A percentile compares a stretch with the other conserved stretches of the same genome.
phyloP scores from a whole-genome alignment of 225 moss, liverwort and hornwort genomes.

The Polytrichum formosum region DNA sequence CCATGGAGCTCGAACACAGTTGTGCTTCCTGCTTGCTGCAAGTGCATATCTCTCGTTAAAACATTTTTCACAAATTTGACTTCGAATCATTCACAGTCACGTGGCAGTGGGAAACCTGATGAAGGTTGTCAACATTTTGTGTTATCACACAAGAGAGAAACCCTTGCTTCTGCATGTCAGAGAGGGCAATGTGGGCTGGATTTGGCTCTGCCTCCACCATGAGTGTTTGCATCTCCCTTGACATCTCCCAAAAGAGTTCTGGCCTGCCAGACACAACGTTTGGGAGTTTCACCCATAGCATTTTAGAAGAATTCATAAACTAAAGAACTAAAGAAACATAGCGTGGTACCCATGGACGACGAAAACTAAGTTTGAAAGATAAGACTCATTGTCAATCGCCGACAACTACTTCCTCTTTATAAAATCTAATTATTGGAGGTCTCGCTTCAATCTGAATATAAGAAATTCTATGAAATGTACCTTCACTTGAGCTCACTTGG shows the following conservation, averaged over 20 bases:
- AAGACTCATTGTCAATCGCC: not conserved
- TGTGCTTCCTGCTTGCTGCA: constrained; percentile 39
- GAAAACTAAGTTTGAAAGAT: not conserved
- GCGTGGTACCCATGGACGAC: not conserved
- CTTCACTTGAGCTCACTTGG: too few species aligned
- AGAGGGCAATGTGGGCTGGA: constrained; percentile 37
- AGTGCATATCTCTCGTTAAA: not conserved
- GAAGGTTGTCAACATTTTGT: constrained; percentile 51
- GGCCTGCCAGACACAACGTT: constrained; percentile 30
- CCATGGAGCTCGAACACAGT: constrained; percentile 43
- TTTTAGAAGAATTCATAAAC: not conserved
- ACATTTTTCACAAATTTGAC: too few species aligned
- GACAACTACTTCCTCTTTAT: not conserved
- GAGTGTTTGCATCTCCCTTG: constrained; percentile 26
- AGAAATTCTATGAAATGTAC: too few species aligned
- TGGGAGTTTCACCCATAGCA: not conserved
- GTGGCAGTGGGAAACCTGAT: constrained; percentile 19
- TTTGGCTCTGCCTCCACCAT: constrained; percentile 33
- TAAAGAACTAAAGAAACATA: constrained; percentile 1
- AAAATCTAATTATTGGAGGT: constrained; percentile 3
- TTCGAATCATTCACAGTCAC: too few species aligned
- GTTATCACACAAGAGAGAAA: constrained; percentile 45
- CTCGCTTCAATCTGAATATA: not conserved
- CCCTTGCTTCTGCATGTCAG: constrained; percentile 38
- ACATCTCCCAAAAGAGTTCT: constrained; percentile 40